Evolutionary conservation across 108 stramenopile species (phyloP), one percentile per base, ranked within the genome.

Genomic region (Stephanodiscus minutulus): DNA sequence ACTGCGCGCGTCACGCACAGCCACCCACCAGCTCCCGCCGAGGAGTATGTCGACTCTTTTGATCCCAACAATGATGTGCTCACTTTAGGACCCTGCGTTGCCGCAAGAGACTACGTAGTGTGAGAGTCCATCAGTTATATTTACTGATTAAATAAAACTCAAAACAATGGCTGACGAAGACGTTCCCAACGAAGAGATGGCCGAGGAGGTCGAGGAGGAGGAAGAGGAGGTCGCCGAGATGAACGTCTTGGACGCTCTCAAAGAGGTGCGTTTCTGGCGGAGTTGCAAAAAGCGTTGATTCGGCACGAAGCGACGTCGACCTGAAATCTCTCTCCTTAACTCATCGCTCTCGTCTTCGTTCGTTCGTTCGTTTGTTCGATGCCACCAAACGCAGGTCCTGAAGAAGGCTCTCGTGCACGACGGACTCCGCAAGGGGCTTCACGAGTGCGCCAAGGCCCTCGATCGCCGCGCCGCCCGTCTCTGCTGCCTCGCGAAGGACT

Each of bases 391-490:
- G 49, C 57, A 92, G 91, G 98, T 98, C 48, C 93, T 99, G 61
- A 88, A 97, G 80, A 96, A 97, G 91, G 96, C 99, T 73, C 93
- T 97, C 85, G 88, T 97, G 76, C 93, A 96, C 76, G 96, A 97
- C 63, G 98, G 99, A 64, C 94, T 99, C 57, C 92, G 93, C 82
- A 97, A 98, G 81, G 99, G 98, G 25, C 94, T 99, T 46, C 99
- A 97, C 85, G 99, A 99, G 84, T 96, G 96, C 74, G 94, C 96
- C 83, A 98, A 98, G 96, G 99, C 94, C 59, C 94, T 99, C 65
- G 98, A 99, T 69, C 86, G 95, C 35, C 92, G 94, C 28, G 85
- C 96, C 28, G 98, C 97, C 71, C 96, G 97, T 69, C 90, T 99
- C 50, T 99, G 99, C 91, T 98, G 97, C 83, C 96, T 99, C 37